Evolutionary conservation across 2,329 filamentous ascomycete genomes (phyloP), one percentile per base, ranked within the genome.

Genomic region (Septoria linicola): DNA sequence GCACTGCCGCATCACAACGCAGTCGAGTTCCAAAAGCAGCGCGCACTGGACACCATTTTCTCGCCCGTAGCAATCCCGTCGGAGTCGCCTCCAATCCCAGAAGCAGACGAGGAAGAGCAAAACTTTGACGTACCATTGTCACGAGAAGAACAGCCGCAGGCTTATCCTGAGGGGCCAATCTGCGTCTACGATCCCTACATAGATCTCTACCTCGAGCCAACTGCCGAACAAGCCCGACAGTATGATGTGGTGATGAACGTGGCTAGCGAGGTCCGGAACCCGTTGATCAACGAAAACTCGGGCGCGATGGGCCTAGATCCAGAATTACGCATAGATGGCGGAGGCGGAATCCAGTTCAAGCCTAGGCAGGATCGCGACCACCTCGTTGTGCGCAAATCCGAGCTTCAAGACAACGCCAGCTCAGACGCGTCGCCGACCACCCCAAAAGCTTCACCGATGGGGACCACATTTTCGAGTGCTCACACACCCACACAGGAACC

Each of bases 211-310:
- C 75, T 88, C 34, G 88, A 95, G 66, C 88, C 88, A 0, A 88
- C 85, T 1, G 84, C 84, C 0, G 84, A 90, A 34, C 86, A 91
- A 66, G 88, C 88, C 2, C 78, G 84, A 8, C 77, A 80, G 27
- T 95, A 91, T 59, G 89, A 93, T 61, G 85, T 92, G 2, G 83
- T 95, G 14, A 83, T 93, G 65, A 95, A 95, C 58, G 88, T 92
- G 5, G 88, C 88, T 1, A 84, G 85, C 51, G 88, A 95, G 69
- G 88, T 93, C 2, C 77, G 78, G 51, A 91, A 93, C 63, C 88
- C 88, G 0, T 89, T 92, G 64, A 66, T 70, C 11, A 47, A 55
- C 19, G 41, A 53, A 19, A 48, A 20, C 10, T 58, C 54, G 25
- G 34, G 51, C 2, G 41, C 52, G n/a, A 39, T 46, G 8, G 16